phyloP scores from a whole-genome alignment of 176 grass and related monocot genomes.

The Eremochloa ophiuroides region DNA sequence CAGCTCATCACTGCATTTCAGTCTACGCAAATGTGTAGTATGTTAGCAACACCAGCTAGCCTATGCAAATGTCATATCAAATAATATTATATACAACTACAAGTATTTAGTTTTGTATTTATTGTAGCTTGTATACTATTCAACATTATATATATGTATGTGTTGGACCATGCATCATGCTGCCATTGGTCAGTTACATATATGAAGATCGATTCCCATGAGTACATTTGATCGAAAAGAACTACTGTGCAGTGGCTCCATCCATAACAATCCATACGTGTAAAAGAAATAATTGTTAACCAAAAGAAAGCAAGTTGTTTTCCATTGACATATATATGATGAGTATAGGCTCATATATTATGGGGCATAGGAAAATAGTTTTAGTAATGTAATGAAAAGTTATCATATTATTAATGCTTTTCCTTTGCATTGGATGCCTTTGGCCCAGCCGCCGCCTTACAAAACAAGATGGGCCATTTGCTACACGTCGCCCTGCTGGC shows the following conservation, averaged over 20 bases:
- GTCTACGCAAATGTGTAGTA: neutral
- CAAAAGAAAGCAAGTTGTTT: neutral
- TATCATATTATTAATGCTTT: neutral
- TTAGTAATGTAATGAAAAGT: neutral
- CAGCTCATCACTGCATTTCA: neutral
- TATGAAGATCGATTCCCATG: neutral
- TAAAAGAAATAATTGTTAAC: neutral
- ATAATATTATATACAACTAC: neutral
- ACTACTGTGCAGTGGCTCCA: neutral
- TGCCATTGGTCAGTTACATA: neutral
- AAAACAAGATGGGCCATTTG: slow-evolving; percentile 17
- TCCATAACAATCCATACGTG: neutral
- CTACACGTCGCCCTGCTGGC: slow-evolving; percentile 11
- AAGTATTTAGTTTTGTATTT: neutral
- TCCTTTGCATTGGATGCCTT: slow-evolving; percentile 6
- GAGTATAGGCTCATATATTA: neutral
- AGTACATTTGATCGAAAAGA: neutral
- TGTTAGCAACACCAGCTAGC: neutral
- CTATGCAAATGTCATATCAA: neutral
- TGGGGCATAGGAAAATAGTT: neutral
- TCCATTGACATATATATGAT: neutral
- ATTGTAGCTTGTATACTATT: neutral
- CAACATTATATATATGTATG: neutral
- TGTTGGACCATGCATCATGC: neutral
- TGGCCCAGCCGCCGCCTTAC: neutral